Base-by-base conservation (phyloP, 805 yeast genomes). In the Cyberlindnera misumaiensis region DNA sequence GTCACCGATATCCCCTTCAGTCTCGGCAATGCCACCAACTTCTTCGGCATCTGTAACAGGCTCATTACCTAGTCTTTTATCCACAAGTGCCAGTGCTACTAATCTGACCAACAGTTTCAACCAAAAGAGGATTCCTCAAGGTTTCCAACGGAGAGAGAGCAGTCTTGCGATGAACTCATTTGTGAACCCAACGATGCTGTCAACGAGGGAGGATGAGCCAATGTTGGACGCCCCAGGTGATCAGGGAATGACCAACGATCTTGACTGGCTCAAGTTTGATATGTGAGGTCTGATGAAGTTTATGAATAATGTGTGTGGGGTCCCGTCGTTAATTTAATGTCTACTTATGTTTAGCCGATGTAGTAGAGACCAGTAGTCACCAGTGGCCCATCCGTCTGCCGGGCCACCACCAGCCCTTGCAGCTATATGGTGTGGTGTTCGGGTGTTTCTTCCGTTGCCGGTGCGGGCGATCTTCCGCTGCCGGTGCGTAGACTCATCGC, bases 221-320 rank as follows among this genome's bases (percentile, higher is more conserved):
- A 13, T 12, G 30, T 10, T 28, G 6, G 16, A 28, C 15, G 11
- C 13, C 28, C 14, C 30, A 8, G 36, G 35, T 20, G 47, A 47
- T 33, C 38, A 36, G 36, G 50, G 48, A 3, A 41, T 44, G 45
- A 33, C 42, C 13, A 45, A 42, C 39, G 59, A 52, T 36, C 36
- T 55, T 32, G 59, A 55, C 28, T 55, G 59, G 59, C 30, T 55
- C 32, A 55, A 53, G 37, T 55, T 55, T 49, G 58, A 55, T 30
- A 42, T 49, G 25, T 54, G 40, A 42, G 17, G 4, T 15, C 32
- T 24, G n/a, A 27, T 13, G 28, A 11, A 9, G 11, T 28, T 28
- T 13, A 28, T 15, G 30, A 28, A 28, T 28, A 28, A n/a, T 28
- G 29, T 12, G 14, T 27, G n/a, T 12, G 11, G n/a, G 29, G n/a